phyloP scores from a whole-genome alignment of 1,284 basidiomycete genomes.

The Irpex sp. region DNA sequence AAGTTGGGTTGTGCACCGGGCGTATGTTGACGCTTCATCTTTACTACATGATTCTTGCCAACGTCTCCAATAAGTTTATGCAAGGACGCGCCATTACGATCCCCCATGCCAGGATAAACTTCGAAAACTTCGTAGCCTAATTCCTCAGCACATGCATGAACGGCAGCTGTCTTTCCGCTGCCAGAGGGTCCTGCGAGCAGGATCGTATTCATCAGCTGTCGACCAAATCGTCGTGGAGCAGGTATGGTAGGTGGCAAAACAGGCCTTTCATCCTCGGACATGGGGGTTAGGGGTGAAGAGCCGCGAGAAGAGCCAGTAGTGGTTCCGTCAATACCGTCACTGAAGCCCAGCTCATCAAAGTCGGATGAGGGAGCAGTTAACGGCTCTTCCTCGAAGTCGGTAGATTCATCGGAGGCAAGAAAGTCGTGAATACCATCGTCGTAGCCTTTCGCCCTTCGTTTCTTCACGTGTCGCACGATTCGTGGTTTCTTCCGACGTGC shows the following conservation, averaged over 20 bases:
- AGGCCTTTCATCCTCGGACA: constrained; percentile 7
- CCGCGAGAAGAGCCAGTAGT: constrained; percentile 1
- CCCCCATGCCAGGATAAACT: constrained; percentile 93
- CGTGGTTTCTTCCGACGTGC: constrained; percentile 18
- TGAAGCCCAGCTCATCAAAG: constrained; percentile 26
- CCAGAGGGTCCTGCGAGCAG: constrained; percentile 83
- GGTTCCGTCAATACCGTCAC: neutral
- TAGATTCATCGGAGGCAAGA: constrained; percentile 43
- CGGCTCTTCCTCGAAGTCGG: constrained; percentile 27
- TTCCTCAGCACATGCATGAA: constrained; percentile 91
- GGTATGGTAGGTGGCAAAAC: neutral
- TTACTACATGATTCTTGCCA: constrained; percentile 85
- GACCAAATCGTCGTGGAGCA: constrained; percentile 30
- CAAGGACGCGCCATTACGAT: constrained; percentile 77
- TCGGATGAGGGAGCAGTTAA: constrained; percentile 30
- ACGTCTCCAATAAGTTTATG: constrained; percentile 88
- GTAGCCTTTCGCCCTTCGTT: constrained; percentile 39
- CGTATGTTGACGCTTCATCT: constrained; percentile 19
- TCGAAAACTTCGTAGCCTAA: constrained; percentile 97
- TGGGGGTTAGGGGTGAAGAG: constrained; percentile 1
- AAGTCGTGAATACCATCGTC: constrained; percentile 46
- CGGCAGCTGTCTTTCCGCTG: constrained; percentile 88
- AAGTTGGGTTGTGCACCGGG: neutral
- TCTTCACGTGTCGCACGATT: constrained; percentile 18
- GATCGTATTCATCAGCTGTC: constrained; percentile 77